Evolutionary conservation across 495 filamentous ascomycete species (phyloP).

Genomic region (Penicillium longicatenatum): DNA sequence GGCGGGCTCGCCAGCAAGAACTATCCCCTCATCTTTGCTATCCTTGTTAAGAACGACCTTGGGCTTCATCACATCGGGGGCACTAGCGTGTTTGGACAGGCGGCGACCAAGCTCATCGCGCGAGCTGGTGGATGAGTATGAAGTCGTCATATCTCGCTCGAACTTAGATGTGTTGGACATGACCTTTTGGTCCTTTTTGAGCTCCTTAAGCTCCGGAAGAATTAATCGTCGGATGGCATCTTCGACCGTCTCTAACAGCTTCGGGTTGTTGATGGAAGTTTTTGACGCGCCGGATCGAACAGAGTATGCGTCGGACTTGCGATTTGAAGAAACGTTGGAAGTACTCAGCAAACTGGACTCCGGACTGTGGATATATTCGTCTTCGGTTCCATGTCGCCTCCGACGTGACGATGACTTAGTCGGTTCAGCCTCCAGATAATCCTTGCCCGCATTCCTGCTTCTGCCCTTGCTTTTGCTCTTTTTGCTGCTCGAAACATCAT

Average conservation of each 20-base stretch:
- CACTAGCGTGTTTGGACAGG: constrained; percentile 68
- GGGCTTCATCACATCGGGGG: constrained; percentile 67
- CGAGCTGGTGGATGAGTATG: constrained; percentile 62
- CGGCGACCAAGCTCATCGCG: constrained; percentile 60
- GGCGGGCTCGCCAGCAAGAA: constrained; percentile 51
- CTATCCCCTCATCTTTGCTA: constrained; percentile 58
- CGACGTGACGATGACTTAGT: constrained; percentile 59
- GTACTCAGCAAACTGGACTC: constrained; percentile 75
- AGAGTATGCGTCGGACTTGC: constrained; percentile 75
- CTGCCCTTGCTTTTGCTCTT: constrained; percentile 58
- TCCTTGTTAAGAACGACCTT: constrained; percentile 65
- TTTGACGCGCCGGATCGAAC: constrained; percentile 75
- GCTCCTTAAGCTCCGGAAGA: constrained; percentile 83
- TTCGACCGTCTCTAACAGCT: constrained; percentile 91
- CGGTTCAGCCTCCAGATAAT: constrained; percentile 57
- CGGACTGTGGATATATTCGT: constrained; percentile 62
- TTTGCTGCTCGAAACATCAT: constrained; percentile 50
- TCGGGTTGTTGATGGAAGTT: constrained; percentile 92
- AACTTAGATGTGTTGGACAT: constrained; percentile 61
- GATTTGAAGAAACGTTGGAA: constrained; percentile 69
- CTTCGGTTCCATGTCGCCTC: constrained; percentile 62
- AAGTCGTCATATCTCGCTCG: constrained; percentile 61
- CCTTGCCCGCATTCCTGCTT: constrained; percentile 48
- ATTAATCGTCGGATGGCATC: constrained; percentile 93
- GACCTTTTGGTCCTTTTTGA: constrained; percentile 84